These are phyloP conservation scores for Talaromyces islandicus DNA, from an alignment of 2,329 filamentous ascomycete genomes.

Conservation along the genomic window DNA sequence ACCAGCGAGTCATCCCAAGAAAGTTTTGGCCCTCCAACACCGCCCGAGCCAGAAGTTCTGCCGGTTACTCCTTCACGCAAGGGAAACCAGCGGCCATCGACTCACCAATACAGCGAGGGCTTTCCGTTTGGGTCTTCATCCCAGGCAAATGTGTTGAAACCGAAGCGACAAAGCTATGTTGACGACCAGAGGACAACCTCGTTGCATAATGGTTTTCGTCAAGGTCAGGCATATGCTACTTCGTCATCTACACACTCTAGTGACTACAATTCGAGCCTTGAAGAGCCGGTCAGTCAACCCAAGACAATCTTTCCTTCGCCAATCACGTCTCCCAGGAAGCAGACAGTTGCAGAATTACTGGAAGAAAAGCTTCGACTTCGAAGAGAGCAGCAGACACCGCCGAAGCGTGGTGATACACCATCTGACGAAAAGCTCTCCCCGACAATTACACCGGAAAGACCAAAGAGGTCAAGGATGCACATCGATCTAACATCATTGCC, in stretches of 20 bases:
- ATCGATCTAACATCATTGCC: not conserved
- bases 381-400: slow-evolving; percentile 15
- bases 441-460: not conserved
- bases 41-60: slow-evolving; percentile 13
- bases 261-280: not conserved
- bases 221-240: not conserved
- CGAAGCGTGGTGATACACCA: not conserved
- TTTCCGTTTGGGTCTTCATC: not conserved
- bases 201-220: not conserved
- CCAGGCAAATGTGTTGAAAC: not conserved
- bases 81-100: not conserved
- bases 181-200: not conserved
- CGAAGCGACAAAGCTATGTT: not conserved
- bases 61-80: not conserved
- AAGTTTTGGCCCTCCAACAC: slow-evolving; percentile 21
- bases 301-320: not conserved
- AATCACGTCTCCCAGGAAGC: not conserved
- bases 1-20: slow-evolving; percentile 23
- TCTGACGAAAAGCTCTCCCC: not conserved
- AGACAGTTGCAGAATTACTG: slow-evolving; percentile 25
- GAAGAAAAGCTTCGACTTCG: slow-evolving; percentile 28
- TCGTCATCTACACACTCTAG: not conserved
- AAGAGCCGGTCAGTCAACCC: not conserved
- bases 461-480: not conserved
- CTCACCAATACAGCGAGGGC: not conserved